phyloP scores from a whole-genome alignment of 352 stramenopile species.

The Globisporangium paddicum region DNA sequence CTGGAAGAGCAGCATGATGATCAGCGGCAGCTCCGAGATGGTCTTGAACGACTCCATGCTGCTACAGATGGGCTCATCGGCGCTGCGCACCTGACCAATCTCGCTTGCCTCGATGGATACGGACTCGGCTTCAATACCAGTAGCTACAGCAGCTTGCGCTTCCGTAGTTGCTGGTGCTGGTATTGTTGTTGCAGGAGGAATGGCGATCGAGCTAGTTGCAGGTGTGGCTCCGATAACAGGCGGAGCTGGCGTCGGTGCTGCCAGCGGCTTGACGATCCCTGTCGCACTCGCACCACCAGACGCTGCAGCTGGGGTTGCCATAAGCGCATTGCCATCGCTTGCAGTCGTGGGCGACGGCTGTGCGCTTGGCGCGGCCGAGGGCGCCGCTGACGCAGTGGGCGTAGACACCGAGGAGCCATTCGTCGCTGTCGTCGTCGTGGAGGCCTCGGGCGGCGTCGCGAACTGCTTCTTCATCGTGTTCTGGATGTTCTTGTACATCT shows the following conservation, averaged over 20 bases:
- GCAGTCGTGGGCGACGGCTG: conserved; percentile 6
- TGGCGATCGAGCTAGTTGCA: background rate
- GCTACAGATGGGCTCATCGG: conserved; percentile 60
- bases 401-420: background rate
- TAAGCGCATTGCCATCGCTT: background rate
- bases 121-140: conserved; percentile 8
- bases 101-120: conserved; percentile 14
- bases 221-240: conserved; percentile 9
- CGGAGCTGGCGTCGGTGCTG: background rate
- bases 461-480: conserved; percentile 86
- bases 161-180: conserved; percentile 16
- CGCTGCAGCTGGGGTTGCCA: background rate
- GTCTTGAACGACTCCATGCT: conserved; percentile 93
- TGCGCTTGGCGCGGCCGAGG: background rate
- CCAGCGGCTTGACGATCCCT: conserved; percentile 8
- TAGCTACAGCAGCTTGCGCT: background rate
- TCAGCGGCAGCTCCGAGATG: conserved; percentile 96
- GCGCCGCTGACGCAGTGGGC: background rate
- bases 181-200: conserved; percentile 8
- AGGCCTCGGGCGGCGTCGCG: conserved; percentile 37
- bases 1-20: conserved; percentile 98
- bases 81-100: conserved; percentile 10
- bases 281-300: background rate
- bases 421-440: too few species aligned
- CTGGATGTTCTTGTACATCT: conserved; percentile 89